Evolutionary conservation across 2,329 filamentous ascomycete species (phyloP).

Genomic region (Cadophora malorum): DNA sequence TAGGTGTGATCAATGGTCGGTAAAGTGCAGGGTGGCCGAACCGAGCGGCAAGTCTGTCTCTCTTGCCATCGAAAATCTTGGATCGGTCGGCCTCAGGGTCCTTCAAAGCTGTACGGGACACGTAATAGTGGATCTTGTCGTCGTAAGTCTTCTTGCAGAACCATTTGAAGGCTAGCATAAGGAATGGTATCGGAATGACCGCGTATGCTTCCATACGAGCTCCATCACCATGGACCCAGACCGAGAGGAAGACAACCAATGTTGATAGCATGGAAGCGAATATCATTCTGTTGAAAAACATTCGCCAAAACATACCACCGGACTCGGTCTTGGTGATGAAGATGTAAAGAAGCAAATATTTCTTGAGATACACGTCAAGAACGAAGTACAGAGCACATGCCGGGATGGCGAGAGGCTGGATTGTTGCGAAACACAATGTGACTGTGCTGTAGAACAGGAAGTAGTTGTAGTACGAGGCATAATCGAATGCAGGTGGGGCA

Average conservation of each 20-base stretch:
- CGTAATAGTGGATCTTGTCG: constrained; percentile 80
- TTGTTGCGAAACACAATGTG: constrained; percentile 79
- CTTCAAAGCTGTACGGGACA: constrained; percentile 57
- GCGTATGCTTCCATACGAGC: constrained; percentile 67
- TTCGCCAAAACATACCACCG: constrained; percentile 89
- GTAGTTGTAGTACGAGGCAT: constrained; percentile 97
- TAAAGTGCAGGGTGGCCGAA: constrained; percentile 94
- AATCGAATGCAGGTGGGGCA: constrained; percentile 91
- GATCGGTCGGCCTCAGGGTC: constrained; percentile 52
- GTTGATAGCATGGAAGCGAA: constrained; percentile 83
- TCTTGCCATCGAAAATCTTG: constrained; percentile 62
- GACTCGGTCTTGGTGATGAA: constrained; percentile 98
- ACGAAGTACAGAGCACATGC: constrained; percentile 89
- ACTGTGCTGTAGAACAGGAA: constrained; percentile 95
- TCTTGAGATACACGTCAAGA: constrained; percentile 89
- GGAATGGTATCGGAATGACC: constrained; percentile 75
- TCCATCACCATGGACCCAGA: constrained; percentile 72
- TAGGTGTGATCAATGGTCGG: constrained; percentile 87
- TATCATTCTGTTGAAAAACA: constrained; percentile 90
- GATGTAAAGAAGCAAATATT: constrained; percentile 92
- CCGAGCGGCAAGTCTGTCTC: constrained; percentile 73
- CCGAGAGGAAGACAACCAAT: constrained; percentile 76
- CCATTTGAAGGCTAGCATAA: constrained; percentile 84
- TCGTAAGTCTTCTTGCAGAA: constrained; percentile 83
- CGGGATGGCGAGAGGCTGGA: constrained; percentile 87